A percentile compares a stretch with the other conserved stretches of the same genome.
These are phyloP conservation scores for Lithospermum erythrorhizon DNA, from an alignment of 257 asterid species.

Conservation along the genomic window DNA sequence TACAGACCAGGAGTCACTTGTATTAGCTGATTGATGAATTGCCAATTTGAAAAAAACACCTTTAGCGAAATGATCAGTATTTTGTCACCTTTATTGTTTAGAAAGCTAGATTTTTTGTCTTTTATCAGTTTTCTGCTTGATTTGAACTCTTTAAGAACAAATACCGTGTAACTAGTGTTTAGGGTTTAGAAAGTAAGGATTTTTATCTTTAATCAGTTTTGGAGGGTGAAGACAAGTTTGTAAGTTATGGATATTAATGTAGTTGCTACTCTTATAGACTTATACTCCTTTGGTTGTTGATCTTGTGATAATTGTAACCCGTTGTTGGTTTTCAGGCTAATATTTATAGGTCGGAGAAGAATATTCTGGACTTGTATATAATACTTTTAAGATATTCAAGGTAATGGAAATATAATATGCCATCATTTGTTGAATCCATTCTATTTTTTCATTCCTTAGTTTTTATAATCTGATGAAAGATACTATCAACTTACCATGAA, in stretches of 20 bases:
- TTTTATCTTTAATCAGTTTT: background rate
- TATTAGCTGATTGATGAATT: too few species aligned
- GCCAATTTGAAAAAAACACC: too few species aligned
- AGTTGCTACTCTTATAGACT: background rate
- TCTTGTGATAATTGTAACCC: background rate
- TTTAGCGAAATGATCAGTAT: too few species aligned
- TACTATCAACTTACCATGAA: constrained; percentile 15
- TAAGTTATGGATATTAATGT: background rate
- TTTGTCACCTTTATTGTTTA: too few species aligned
- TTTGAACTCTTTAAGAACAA: too few species aligned
- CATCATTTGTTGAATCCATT: background rate
- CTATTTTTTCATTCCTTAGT: background rate
- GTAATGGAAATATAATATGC: constrained; percentile 22
- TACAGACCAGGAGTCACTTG: too few species aligned
- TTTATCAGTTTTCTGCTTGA: too few species aligned
- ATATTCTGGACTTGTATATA: constrained; percentile 62
- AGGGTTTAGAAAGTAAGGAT: background rate
- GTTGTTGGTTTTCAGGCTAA: constrained; percentile 38
- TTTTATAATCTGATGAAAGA: constrained; percentile 8
- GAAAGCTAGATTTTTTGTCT: too few species aligned
- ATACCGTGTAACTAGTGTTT: background rate
- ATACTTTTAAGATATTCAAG: constrained; percentile 74
- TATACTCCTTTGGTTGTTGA: background rate
- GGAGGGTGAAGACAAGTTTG: background rate
- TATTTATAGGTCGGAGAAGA: constrained; percentile 67